Conservation (phyloP, 371 early-diverging fungal species). For the Mortierella sp. region DNA sequence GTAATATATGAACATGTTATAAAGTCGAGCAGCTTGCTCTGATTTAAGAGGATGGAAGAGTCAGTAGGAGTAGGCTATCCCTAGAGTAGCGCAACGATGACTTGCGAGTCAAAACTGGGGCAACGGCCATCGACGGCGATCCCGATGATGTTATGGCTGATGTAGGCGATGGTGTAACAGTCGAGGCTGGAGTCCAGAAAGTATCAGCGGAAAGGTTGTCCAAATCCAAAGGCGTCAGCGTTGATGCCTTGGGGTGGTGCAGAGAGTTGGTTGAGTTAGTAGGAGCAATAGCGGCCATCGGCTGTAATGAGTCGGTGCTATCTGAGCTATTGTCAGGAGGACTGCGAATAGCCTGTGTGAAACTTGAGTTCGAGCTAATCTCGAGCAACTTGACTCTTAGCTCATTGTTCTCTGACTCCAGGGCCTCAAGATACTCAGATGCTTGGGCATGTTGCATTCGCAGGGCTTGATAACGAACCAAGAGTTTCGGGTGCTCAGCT, state of each 20-base stretch:
- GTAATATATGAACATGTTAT: too few species aligned
- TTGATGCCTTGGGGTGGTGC: slow-evolving; percentile 21
- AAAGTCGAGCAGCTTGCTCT: background rate
- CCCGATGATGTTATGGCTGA: background rate
- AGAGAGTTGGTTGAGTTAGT: slow-evolving; percentile 5
- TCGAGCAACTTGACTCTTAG: slow-evolving; percentile 30
- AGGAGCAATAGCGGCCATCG: background rate
- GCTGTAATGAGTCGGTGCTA: too few species aligned
- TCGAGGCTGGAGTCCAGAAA: background rate
- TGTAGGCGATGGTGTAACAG: background rate
- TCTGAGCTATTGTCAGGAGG: background rate
- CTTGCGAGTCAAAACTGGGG: slow-evolving; percentile 5
- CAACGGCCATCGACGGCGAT: background rate
- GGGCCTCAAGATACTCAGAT: slow-evolving; percentile 22
- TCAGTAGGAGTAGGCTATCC: background rate
- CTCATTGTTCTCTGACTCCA: slow-evolving; percentile 36
- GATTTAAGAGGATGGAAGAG: background rate
- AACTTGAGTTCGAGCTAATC: background rate
- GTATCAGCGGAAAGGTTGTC: background rate
- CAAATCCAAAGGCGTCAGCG: slow-evolving; percentile 23
- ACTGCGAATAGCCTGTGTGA: too few species aligned
- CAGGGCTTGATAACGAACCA: slow-evolving; percentile 34
- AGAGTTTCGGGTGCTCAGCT: slow-evolving; percentile 34
- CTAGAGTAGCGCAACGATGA: slow-evolving; percentile 8
- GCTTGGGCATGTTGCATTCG: slow-evolving; percentile 26